A percentile compares a stretch with the other conserved stretches of the same genome.
These are phyloP conservation scores for Paraphaeosphaeria sporulosa DNA, from an alignment of 2,329 filamentous ascomycete species.

Conservation along the genomic window DNA sequence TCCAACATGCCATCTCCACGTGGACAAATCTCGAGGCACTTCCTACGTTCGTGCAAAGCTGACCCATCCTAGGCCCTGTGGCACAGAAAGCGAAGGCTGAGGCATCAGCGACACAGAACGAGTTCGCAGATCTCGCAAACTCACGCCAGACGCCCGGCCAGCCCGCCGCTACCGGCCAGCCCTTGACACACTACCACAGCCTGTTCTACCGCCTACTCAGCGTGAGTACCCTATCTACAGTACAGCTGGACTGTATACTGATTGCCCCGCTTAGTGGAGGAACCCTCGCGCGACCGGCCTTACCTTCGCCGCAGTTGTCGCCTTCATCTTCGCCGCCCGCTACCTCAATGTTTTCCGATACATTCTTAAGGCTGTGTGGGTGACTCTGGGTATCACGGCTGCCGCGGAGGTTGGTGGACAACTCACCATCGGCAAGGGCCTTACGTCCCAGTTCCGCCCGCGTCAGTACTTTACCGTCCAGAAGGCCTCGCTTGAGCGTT, in stretches of 20 bases:
- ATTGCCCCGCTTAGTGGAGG: slow-evolving; percentile 60
- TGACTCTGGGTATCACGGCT: slow-evolving; percentile 66
- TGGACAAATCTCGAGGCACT: background rate
- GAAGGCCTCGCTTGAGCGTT: slow-evolving; percentile 67
- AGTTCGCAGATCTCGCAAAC: slow-evolving; percentile 66
- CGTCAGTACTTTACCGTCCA: slow-evolving; percentile 71
- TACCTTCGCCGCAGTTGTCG: slow-evolving; percentile 63
- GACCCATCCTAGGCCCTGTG: slow-evolving; percentile 57
- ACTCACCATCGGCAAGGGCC: slow-evolving; percentile 63
- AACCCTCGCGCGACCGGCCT: slow-evolving; percentile 70
- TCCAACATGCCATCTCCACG: too few species aligned
- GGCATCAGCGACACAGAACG: slow-evolving; percentile 62
- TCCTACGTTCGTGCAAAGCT: slow-evolving; percentile 26
- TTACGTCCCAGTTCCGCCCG: slow-evolving; percentile 68
- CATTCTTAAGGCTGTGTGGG: slow-evolving; percentile 66
- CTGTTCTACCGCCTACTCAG: slow-evolving; percentile 71
- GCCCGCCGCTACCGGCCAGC: slow-evolving; percentile 66
- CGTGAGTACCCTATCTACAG: slow-evolving; percentile 50
- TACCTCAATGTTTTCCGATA: slow-evolving; percentile 70
- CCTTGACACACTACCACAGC: slow-evolving; percentile 72
- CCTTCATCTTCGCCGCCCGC: slow-evolving; percentile 68
- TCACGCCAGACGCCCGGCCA: slow-evolving; percentile 61
- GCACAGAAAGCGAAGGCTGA: slow-evolving; percentile 65
- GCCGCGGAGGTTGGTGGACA: slow-evolving; percentile 65
- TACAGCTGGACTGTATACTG: slow-evolving; percentile 16